Evolutionary conservation across 805 yeast species (phyloP).

Genomic region (Yarrowia porcina): DNA sequence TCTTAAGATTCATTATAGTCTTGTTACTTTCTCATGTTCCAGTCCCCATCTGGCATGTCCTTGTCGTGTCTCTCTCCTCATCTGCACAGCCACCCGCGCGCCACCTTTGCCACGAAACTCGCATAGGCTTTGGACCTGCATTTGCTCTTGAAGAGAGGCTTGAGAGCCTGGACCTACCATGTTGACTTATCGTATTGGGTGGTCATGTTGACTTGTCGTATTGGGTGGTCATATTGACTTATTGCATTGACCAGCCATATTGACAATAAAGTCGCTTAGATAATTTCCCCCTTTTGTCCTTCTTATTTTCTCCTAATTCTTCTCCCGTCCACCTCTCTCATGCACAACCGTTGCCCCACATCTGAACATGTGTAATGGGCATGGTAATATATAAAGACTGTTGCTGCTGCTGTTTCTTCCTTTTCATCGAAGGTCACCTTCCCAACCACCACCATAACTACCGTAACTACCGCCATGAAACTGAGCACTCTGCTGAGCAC

Average conservation of each 20-base stretch:
- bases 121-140: not conserved
- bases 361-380: no score
- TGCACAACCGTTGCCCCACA: not conserved
- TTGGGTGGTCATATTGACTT: not conserved
- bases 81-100: not conserved
- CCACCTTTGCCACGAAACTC: slow-evolving; percentile 10
- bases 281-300: not conserved
- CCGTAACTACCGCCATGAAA: not conserved
- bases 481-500: not conserved
- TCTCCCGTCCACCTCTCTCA: not conserved
- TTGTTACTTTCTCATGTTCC: no score
- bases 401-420: not conserved
- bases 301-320: not conserved
- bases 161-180: no score
- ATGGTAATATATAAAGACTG: no score
- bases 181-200: no score
- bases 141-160: not conserved
- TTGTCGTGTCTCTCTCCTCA: no score
- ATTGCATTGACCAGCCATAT: no score
- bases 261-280: no score
- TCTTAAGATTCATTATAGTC: no score
- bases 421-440: no score
- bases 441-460: not conserved
- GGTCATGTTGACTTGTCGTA: no score
- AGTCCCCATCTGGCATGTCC: no score